phyloP scores from a whole-genome alignment of 257 asterid genomes.

The Ajuga chamaepitys region DNA sequence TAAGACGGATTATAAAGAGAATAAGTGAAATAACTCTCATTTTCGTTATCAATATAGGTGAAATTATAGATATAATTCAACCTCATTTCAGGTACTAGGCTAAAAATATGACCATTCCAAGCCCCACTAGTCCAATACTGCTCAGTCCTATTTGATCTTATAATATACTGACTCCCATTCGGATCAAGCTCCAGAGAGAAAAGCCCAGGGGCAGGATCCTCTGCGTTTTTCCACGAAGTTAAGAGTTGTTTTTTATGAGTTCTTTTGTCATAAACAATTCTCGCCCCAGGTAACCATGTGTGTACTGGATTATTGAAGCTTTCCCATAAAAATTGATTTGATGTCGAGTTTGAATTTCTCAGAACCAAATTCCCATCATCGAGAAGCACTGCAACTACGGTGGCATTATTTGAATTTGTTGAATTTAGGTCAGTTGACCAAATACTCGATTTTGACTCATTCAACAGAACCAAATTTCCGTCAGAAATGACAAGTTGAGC shows the following conservation, averaged over 20 bases:
- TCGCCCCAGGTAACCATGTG: slow-evolving; percentile 75
- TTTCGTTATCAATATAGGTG: slow-evolving; percentile 18
- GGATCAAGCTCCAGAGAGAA: slow-evolving; percentile 63
- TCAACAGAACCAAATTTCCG: slow-evolving; percentile 35
- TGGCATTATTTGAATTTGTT: slow-evolving; percentile 5
- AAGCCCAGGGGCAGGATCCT: slow-evolving; percentile 71
- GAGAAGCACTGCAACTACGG: slow-evolving; percentile 43
- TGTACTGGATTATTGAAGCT: slow-evolving; percentile 50
- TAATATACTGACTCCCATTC: slow-evolving; percentile 28
- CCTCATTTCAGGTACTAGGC: slow-evolving; percentile 52
- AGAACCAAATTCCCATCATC: slow-evolving; percentile 64
- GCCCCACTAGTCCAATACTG: slow-evolving; percentile 61
- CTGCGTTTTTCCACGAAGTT: slow-evolving; percentile 67
- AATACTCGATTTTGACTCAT: slow-evolving; percentile 25
- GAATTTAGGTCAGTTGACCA: slow-evolving; percentile 52
- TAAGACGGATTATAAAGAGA: slow-evolving; percentile 21
- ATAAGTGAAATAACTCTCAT: slow-evolving; percentile 46
- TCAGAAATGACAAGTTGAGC: slow-evolving; percentile 26
- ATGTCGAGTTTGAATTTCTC: slow-evolving; percentile 20
- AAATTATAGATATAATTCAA: slow-evolving; percentile 34
- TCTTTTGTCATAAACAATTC: slow-evolving; percentile 42
- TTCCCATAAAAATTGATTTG: slow-evolving; percentile 36
- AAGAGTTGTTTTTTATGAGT: slow-evolving; percentile 36
- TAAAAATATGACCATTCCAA: slow-evolving; percentile 59
- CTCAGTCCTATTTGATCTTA: slow-evolving; percentile 37